phyloP scores from a whole-genome alignment of 352 stramenopile genomes.

The Globisporangium lucens region DNA sequence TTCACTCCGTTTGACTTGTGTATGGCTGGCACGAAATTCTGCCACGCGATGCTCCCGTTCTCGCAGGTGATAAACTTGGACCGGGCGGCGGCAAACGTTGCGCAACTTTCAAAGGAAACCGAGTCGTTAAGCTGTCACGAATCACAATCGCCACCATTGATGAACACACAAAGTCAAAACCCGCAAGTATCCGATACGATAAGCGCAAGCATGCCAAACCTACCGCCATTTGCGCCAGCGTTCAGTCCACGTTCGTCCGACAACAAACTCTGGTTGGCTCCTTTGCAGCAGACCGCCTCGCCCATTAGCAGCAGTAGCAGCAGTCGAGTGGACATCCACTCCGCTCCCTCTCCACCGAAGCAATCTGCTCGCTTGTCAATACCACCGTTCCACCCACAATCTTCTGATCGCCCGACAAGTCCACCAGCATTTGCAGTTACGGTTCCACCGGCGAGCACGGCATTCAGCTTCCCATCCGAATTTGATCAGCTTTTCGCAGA shows the following conservation, averaged over 20 bases:
- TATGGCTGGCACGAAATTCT: slow-evolving; percentile 45
- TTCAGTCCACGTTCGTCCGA: slow-evolving; percentile 1
- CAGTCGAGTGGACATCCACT: background rate
- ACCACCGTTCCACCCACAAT: background rate
- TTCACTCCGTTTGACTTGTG: slow-evolving; percentile 60
- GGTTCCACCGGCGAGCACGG: background rate
- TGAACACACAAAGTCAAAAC: background rate
- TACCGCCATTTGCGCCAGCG: background rate
- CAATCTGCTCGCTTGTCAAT: background rate
- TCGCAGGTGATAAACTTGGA: slow-evolving; percentile 53
- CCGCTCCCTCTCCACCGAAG: background rate
- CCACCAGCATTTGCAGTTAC: background rate
- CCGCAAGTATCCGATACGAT: background rate
- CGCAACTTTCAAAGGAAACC: background rate
- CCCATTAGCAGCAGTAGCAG: background rate
- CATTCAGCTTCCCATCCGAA: slow-evolving; percentile 22
- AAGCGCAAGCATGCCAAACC: background rate
- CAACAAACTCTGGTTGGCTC: slow-evolving; percentile 28
- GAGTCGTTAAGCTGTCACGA: background rate
- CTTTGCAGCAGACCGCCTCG: slow-evolving; percentile 2
- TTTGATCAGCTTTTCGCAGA: slow-evolving; percentile 32
- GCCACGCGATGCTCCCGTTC: slow-evolving; percentile 56
- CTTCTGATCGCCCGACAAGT: background rate
- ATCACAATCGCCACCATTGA: background rate
- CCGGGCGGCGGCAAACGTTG: slow-evolving; percentile 11